Percentiles rank a stretch among this genome's conserved stretches.
Conservation (phyloP, 176 grass and related monocot species). For the Aegilops umbellulata region DNA sequence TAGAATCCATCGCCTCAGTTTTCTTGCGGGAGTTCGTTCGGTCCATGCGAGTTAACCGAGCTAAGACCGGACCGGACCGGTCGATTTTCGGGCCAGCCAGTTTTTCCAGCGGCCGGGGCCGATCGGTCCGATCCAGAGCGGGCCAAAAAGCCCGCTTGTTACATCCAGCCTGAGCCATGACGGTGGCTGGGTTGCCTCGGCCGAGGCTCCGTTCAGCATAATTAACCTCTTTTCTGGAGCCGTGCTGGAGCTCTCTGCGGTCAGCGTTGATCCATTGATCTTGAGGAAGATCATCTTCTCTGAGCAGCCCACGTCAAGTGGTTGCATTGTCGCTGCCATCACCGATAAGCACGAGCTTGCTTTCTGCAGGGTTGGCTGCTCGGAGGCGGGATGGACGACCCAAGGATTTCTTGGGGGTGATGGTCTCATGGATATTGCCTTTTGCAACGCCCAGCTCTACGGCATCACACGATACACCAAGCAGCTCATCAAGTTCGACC, state of each 20-base stretch:
- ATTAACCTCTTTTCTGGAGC: background rate
- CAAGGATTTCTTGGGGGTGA: background rate
- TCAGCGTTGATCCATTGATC: no score
- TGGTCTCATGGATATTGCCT: background rate
- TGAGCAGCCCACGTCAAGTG: background rate
- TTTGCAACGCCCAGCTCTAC: background rate
- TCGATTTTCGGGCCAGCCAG: no score
- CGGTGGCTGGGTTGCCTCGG: background rate
- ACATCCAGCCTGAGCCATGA: no score
- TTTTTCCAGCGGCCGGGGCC: no score
- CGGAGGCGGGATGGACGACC: background rate
- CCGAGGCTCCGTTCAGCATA: background rate
- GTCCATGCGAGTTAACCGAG: no score
- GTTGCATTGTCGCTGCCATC: background rate
- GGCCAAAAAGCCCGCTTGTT: no score
- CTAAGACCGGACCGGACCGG: no score
- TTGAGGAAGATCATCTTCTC: background rate
- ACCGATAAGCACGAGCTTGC: background rate
- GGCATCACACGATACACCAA: background rate
- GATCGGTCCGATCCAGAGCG: no score
- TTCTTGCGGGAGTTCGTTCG: no score
- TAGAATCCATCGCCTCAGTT: no score
- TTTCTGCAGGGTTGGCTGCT: background rate
- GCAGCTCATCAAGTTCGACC: background rate
- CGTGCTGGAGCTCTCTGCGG: background rate